Evolutionary conservation across 305 asterid genomes (phyloP).

Genomic region (Petunia hybrid): DNA sequence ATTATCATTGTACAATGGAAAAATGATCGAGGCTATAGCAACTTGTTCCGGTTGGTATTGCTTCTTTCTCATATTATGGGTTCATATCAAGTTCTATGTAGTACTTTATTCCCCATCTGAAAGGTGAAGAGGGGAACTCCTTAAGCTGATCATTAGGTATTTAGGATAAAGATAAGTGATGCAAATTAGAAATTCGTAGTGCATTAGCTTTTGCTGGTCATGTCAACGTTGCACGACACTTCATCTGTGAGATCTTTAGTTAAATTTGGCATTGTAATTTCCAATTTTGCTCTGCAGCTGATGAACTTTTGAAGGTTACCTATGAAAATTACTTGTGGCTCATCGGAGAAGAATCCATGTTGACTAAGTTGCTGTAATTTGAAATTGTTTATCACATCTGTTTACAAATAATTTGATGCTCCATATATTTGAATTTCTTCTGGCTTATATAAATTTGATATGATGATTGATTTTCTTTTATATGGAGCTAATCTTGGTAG

Average conservation of each 20-base stretch:
- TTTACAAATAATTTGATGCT: neutral
- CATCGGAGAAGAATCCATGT: neutral
- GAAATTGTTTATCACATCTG: neutral
- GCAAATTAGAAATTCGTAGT: neutral
- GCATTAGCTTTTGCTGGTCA: neutral
- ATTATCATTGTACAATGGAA: neutral
- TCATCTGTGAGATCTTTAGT: neutral
- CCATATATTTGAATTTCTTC: neutral
- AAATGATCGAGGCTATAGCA: neutral
- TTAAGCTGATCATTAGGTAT: neutral
- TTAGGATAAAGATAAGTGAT: neutral
- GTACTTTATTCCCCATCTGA: neutral
- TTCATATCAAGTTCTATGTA: neutral
- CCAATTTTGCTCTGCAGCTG: neutral
- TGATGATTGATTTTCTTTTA: neutral
- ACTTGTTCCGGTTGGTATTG: neutral
- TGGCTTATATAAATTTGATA: neutral
- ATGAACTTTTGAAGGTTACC: neutral
- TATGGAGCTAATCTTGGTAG: constrained; percentile 7
- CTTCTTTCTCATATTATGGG: constrained; percentile 2
- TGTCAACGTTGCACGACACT: neutral
- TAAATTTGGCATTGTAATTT: neutral
- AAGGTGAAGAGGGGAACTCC: neutral
- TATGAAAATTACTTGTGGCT: neutral
- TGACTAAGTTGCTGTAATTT: neutral